Base-by-base conservation (phyloP, 768 basidiomycete species). In the Pulveroboletus ravenelii region DNA sequence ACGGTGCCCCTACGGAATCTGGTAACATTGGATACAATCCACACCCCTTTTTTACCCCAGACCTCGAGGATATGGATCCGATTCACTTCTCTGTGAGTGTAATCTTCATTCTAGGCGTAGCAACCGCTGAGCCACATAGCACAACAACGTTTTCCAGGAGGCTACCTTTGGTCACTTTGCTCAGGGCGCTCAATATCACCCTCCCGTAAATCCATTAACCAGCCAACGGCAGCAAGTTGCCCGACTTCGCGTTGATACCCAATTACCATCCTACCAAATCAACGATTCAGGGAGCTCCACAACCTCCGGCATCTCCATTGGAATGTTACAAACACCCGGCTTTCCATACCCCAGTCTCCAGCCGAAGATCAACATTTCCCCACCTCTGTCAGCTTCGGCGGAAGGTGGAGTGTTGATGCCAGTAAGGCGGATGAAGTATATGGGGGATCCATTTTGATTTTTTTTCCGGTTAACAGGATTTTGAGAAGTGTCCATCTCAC, bases 221-320 rank as follows among this genome's bases (percentile, higher is more conserved):
- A 41, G 20, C 20, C 55, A 52, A 30, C 53, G 50, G 10, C 55
- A 48, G 8, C 60, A 46, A 30, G 17, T 3, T 17, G 51, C 34
- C 31, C 52, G n/a, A 10, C 65, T 66, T 36, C 37, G 50, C 12
- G 53, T 66, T 7, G 1, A 63, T 27, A 67, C 64, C 3, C 51
- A 52, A 38, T 29, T 66, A 35, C 36, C 17, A 23, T 12, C 36
- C 18, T 37, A 10, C 38, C 51, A 15, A 14, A 20, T 41, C 7
- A 31, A 43, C 25, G 64, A 61, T 29, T 29, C 51, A 9, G 59
- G 49, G 1, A 41, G 29, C 12, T 66, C 64, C 30, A 53, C 61
- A 5, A 34, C 59, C 0, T 61, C 62, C 9, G 50, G 49, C 30
- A 40, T 39, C 9, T 58, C 59, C 31, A 30, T 54, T 12, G 18